Percentiles rank a stretch among this genome's conserved stretches.
phyloP scores from a whole-genome alignment of 345 rosid genomes.

The Heritiera fomes region DNA sequence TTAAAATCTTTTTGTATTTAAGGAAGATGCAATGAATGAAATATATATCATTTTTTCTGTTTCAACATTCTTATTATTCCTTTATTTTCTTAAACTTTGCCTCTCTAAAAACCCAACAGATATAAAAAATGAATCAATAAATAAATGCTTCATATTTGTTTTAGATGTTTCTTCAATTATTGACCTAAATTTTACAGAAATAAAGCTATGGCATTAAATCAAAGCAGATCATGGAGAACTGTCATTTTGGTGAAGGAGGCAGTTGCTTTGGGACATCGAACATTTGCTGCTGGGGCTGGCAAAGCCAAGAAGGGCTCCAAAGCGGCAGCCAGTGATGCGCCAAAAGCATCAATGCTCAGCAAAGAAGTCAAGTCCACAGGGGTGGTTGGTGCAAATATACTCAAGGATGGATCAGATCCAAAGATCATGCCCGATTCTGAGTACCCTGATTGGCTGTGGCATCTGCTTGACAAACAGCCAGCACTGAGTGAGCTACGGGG shows the following conservation, averaged over 20 bases:
- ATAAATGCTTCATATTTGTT: background rate
- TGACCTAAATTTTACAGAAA: conserved; percentile 32
- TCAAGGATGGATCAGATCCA: conserved; percentile 92
- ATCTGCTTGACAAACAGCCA: conserved; percentile 66
- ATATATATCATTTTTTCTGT: too few relatives aligned
- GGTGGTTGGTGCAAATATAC: conserved; percentile 85
- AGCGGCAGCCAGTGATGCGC: conserved; percentile 65
- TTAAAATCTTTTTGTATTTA: too few relatives aligned
- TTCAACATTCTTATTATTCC: too few relatives aligned
- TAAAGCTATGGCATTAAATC: conserved; percentile 47
- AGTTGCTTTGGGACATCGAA: conserved; percentile 37
- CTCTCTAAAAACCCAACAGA: too few relatives aligned
- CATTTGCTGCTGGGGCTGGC: conserved; percentile 60
- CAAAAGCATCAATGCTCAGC: conserved; percentile 71
- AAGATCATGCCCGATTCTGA: conserved; percentile 68
- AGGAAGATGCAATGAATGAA: too few relatives aligned
- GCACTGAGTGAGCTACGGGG: conserved; percentile 79
- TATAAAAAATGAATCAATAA: background rate
- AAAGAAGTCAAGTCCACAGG: conserved; percentile 83
- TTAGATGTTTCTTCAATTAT: conserved; percentile 9
- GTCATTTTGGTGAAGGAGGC: conserved; percentile 37
- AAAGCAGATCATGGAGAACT: conserved; percentile 41
- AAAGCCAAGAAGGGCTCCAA: conserved; percentile 74
- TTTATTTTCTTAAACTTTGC: too few relatives aligned
- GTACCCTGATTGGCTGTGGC: conserved; percentile 94